Base-by-base conservation (phyloP, 495 filamentous ascomycete genomes). In the Trichoderma virens region DNA sequence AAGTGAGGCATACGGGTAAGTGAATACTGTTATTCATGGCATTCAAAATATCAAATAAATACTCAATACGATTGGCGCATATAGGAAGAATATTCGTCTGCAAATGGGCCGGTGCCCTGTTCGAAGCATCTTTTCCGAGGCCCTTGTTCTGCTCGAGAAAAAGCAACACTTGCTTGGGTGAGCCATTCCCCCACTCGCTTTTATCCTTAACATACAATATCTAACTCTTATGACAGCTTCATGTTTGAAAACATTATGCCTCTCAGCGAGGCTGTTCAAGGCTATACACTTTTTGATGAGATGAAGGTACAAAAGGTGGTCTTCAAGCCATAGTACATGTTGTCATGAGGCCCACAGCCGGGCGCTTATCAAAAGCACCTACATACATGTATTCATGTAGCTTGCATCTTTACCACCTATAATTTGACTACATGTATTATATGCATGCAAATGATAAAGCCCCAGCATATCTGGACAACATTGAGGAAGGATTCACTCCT, bases 71-170 rank as follows among this genome's bases (percentile, higher is more conserved):
- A 25, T 25, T 7, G 23, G 9, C 7, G 3, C 38, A 31, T 39
- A 64, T 56, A 56, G 78, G 56, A 97, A 97, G 79, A 98, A 97
- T 70, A 65, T 97, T 65, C 87, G 83, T 61, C 71, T 97, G n/a
- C 90, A 96, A 70, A 96, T 97, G 87, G 94, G 93, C 35, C 82
- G 94, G 62, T 98, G 94, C 73, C 93, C 93, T 7, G 94, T 98
- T 13, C 80, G 91, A 60, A 90, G 88, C 45, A 87, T 97, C 63
- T 92, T 94, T 66, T 78, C 84, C 23, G 82, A 90, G 64, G 92
- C 94, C 6, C 73, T 97, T 62, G 84, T 86, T 62, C 81, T 92
- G 63, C 72, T 98, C 69, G 88, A 86, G 73, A 85, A 88, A 78
- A 93, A 92, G 67, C 91, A 96, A 69, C 83, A 95, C 71, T 75